Evolutionary conservation across 2,329 filamentous ascomycete species (phyloP).

Genomic region (Arthrobotrys sphaeroides): DNA sequence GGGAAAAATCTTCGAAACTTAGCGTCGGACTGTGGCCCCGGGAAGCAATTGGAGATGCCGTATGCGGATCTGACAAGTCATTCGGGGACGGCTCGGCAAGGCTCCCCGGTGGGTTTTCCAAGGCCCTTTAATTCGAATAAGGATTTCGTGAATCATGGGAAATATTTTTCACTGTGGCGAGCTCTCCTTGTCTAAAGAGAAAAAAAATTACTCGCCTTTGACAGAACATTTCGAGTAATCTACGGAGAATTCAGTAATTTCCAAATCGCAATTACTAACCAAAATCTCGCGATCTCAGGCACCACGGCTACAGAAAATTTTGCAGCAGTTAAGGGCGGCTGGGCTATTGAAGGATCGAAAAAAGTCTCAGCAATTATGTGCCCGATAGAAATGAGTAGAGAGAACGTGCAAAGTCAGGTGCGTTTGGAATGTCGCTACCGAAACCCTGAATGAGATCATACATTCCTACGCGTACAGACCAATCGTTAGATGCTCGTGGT

Average conservation of each 20-base stretch:
- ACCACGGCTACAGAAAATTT: slow-evolving; percentile 4
- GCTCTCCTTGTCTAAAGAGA: background rate
- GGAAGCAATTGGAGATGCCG: slow-evolving; percentile 31
- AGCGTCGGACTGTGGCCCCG: background rate
- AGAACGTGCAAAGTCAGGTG: background rate
- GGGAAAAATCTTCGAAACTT: slow-evolving; percentile 28
- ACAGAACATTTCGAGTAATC: slow-evolving; percentile 11
- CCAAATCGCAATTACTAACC: slow-evolving; percentile 4
- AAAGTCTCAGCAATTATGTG: background rate
- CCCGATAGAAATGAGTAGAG: background rate
- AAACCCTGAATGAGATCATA: slow-evolving; percentile 46
- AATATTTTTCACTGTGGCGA: slow-evolving; percentile 4
- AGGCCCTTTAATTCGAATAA: background rate
- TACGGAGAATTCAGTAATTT: too few relatives aligned
- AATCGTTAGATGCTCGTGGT: slow-evolving; percentile 50
- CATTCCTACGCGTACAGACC: slow-evolving; percentile 38
- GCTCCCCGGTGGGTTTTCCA: background rate
- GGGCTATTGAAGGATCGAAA: background rate
- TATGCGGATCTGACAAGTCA: slow-evolving; percentile 21
- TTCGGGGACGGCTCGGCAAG: slow-evolving; percentile 20
- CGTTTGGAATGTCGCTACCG: slow-evolving; percentile 39
- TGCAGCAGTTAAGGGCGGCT: background rate
- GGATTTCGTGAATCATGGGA: slow-evolving; percentile 21
- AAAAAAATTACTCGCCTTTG: slow-evolving; percentile 2
- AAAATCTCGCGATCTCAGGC: slow-evolving; percentile 31